Conservation (phyloP, 2,329 filamentous ascomycete genomes). For the Exophiala lecanii-corni region DNA sequence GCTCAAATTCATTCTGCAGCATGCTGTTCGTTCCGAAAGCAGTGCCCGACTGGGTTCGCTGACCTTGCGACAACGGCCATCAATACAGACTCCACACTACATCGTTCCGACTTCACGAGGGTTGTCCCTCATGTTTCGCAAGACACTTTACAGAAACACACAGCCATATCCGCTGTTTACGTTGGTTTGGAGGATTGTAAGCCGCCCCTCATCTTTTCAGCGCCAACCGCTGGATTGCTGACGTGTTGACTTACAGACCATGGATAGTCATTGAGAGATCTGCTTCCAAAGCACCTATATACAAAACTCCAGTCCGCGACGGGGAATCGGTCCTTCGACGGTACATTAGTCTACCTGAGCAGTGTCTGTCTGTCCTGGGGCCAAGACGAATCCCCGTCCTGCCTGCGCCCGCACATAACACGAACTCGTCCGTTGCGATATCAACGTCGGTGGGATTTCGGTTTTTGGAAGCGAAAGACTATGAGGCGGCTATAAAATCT, state of each 20-base stretch:
- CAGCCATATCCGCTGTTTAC: constrained; percentile 66
- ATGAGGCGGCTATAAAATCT: constrained; percentile 58
- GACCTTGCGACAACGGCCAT: constrained; percentile 55
- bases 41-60: constrained; percentile 65
- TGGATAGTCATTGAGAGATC: constrained; percentile 59
- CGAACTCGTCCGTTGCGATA: constrained; percentile 66
- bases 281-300: constrained; percentile 44
- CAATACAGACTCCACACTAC: constrained; percentile 79
- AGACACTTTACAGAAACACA: constrained; percentile 67
- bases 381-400: constrained; percentile 75
- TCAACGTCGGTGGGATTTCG: constrained; percentile 84
- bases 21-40: constrained; percentile 32
- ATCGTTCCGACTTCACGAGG: constrained; percentile 78
- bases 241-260: constrained; percentile 34
- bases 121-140: constrained; percentile 82
- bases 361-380: constrained; percentile 66
- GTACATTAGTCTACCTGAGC: constrained; percentile 69
- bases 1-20: constrained; percentile 36
- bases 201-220: constrained; percentile 31
- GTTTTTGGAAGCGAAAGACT: constrained; percentile 63
- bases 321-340: constrained; percentile 60
- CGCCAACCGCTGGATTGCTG: constrained; percentile 30
- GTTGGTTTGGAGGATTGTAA: constrained; percentile 89
- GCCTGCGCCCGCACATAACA: constrained; percentile 62
- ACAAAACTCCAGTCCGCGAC: constrained; percentile 42